Percentiles rank a stretch among this genome's conserved stretches.
Evolutionary conservation across 192 early-diverging fungal genomes (phyloP).

Genomic region (Coemansia brasiliensis): DNA sequence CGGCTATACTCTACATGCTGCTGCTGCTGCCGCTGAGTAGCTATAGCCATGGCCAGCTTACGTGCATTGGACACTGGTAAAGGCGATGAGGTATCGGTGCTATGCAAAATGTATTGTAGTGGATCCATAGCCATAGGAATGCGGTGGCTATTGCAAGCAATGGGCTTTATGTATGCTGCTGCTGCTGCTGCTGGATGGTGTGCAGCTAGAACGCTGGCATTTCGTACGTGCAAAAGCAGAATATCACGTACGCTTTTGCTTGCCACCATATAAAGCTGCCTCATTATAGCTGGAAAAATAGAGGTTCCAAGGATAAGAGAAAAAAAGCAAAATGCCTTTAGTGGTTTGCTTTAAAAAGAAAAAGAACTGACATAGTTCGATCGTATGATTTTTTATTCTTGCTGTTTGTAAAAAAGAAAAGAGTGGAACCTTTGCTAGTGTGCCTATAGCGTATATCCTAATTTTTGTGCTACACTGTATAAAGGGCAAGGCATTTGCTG

Average conservation of each 20-base stretch:
- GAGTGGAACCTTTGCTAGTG: too few relatives aligned
- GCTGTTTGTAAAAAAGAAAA: too few relatives aligned
- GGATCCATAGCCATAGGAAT: constrained; percentile 19
- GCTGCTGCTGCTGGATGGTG: constrained; percentile 2
- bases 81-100: neutral
- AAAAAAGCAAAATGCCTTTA: neutral
- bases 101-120: constrained; percentile 29
- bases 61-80: neutral
- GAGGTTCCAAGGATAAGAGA: neutral
- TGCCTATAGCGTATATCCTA: too few relatives aligned
- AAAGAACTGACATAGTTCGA: neutral
- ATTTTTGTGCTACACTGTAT: too few relatives aligned
- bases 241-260: neutral
- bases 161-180: neutral
- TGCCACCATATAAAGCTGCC: neutral
- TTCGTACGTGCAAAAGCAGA: neutral
- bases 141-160: too few relatives aligned
- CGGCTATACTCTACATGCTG: neutral
- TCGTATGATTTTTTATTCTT: too few relatives aligned
- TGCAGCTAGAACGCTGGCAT: constrained; percentile 20
- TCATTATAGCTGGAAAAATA: constrained; percentile 3
- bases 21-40: constrained; percentile 3
- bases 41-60: constrained; percentile 3
- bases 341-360: neutral
- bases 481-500: neutral